Percentiles rank a stretch among this genome's conserved stretches.
These are phyloP conservation scores for Schrenkiella parvula DNA, from an alignment of 345 rosid species.

Conservation along the genomic window DNA sequence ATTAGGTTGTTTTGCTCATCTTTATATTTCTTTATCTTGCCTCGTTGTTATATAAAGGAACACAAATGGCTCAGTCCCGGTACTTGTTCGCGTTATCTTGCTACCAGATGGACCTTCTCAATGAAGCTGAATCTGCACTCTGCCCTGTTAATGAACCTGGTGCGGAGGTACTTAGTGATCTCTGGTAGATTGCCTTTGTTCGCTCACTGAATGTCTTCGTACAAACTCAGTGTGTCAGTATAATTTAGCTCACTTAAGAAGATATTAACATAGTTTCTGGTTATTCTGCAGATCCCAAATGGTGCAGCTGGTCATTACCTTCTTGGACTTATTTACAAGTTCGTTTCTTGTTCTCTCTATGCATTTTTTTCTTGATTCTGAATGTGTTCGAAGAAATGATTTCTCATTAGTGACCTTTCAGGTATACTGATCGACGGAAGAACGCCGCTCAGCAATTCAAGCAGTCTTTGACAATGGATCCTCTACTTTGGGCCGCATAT, in stretches of 20 bases:
- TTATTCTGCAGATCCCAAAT: constrained; percentile 71
- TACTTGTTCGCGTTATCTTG: constrained; percentile 97
- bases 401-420: constrained; percentile 35
- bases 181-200: constrained; percentile 7
- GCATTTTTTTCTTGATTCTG: neutral
- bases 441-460: constrained; percentile 75
- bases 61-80: constrained; percentile 89
- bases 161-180: constrained; percentile 60
- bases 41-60: constrained; percentile 53
- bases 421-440: constrained; percentile 93
- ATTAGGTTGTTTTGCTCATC: constrained; percentile 12
- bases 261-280: neutral
- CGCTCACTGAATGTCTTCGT: neutral
- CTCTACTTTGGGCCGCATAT: constrained; percentile 91
- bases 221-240: neutral
- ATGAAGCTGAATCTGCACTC: constrained; percentile 86
- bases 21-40: constrained; percentile 9
- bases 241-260: neutral
- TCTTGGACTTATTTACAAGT: constrained; percentile 97
- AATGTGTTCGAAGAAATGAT: neutral
- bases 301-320: constrained; percentile 98
- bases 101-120: constrained; percentile 94
- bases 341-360: constrained; percentile 16
- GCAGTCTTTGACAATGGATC: constrained; percentile 83
- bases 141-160: constrained; percentile 77